These are phyloP conservation scores for Starmera stellimalicola DNA, from an alignment of 1,139 yeast genomes.

Conservation along the genomic window DNA sequence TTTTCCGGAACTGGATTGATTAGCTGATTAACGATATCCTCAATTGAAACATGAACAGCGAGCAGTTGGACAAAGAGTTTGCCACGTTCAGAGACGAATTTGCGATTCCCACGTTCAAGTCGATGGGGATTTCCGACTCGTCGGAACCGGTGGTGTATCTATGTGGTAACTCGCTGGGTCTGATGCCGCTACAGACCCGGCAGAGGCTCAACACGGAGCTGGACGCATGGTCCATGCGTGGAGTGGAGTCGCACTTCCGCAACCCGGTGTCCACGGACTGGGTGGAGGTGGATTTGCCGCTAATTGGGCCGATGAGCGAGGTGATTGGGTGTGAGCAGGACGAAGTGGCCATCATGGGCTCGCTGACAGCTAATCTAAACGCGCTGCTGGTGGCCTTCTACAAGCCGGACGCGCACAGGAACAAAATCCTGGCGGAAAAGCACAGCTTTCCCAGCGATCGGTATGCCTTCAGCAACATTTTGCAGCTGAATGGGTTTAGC, in stretches of 20 bases:
- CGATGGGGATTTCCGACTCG: conserved; percentile 35
- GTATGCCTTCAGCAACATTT: conserved; percentile 76
- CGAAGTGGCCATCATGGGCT: conserved; percentile 85
- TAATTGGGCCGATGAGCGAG: conserved; percentile 57
- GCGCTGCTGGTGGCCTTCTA: conserved; percentile 67
- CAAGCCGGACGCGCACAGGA: conserved; percentile 46
- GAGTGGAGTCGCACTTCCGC: conserved; percentile 77
- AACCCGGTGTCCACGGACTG: conserved; percentile 53
- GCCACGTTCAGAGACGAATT: conserved; percentile 36
- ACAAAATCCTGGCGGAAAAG: conserved; percentile 73
- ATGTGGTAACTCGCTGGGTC: conserved; percentile 87
- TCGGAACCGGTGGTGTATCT: conserved; percentile 34
- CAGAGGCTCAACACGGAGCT: conserved; percentile 55
- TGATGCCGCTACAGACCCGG: conserved; percentile 66
- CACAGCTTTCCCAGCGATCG: conserved; percentile 90
- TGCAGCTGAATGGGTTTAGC: conserved; percentile 44
- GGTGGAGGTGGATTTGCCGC: conserved; percentile 78
- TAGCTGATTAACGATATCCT: too few relatives aligned
- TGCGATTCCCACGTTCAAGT: conserved; percentile 47
- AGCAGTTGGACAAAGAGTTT: conserved; percentile 19
- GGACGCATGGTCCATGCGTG: conserved; percentile 72
- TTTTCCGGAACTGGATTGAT: too few relatives aligned
- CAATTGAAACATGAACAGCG: not conserved
- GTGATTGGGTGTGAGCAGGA: conserved; percentile 62
- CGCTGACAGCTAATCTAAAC: conserved; percentile 76